Evolutionary conservation across 805 yeast species (phyloP), one percentile per base, ranked within the genome.

Genomic region (Candida boidinii): DNA sequence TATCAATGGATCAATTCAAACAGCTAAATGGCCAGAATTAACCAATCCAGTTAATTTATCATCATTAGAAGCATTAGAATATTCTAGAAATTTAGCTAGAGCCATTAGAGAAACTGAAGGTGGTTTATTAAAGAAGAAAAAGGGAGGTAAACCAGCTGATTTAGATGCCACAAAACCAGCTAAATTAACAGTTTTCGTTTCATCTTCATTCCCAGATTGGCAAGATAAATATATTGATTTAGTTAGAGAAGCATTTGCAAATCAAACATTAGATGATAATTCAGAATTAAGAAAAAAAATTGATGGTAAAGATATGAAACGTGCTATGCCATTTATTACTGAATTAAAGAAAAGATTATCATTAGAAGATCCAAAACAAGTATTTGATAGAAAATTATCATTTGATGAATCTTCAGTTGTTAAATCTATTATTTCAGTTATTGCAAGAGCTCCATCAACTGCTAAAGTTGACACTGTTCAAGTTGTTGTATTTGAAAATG

Each of bases 311-410:
- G 97, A 92, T 51, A 84, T 88, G 83, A 92, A 92, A 73, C 80
- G 94, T 48, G 96, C 95, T 39, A 92, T 92, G 97, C 97, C 97
- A 38, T 90, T 88, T 58, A 87, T 92, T 40, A 79, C 90, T 43
- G 65, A 75, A 46, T 66, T 92, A 58, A 88, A 92, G 61, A 84
- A 79, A 54, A 77, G 94, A 64, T 68, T 92, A 44, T 61, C 68
- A 25, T 60, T 60, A 33, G 94, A 83, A 53, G 60, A 78, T 20
- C 78, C 95, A 14, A 75, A 72, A 34, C 72, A 73, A 33, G 95
- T 92, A 17, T 86, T 92, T 69, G 79, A 87, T 69, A 76, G 97
- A 65, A 81, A 88, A 60, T 73, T 90, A 45, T 69, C 79, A 22
- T 92, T 86, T 59, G 69, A 78, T 57, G 98, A 92, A 67, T 56